Evolutionary conservation across 2,329 filamentous ascomycete species (phyloP).

Genomic region (Cordyceps pruinosa): DNA sequence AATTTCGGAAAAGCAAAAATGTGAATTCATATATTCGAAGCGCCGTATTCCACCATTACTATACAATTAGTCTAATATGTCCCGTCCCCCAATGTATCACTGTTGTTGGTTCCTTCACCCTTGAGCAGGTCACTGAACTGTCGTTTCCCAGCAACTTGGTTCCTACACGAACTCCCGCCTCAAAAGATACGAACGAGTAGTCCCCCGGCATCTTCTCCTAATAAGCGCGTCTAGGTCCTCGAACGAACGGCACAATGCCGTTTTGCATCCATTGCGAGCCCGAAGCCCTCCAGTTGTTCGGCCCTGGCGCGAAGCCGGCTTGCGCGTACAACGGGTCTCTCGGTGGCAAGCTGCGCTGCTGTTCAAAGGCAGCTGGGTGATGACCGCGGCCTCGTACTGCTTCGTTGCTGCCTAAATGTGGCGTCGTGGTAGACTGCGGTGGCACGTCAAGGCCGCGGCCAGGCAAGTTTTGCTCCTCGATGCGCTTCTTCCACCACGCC

Average conservation of each 20-base stretch:
- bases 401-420: neutral
- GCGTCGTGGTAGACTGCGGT: neutral
- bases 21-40: neutral
- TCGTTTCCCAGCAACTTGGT: neutral
- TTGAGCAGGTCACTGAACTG: neutral
- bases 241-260: conserved; percentile 12
- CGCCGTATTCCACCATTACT: neutral
- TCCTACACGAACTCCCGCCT: neutral
- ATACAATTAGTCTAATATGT: conserved; percentile 10
- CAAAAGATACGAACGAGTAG: neutral
- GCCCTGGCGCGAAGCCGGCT: neutral
- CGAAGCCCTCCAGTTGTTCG: neutral
- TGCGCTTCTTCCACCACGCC: conserved; percentile 51
- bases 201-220: neutral
- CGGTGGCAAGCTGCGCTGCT: neutral
- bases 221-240: conserved; percentile 1
- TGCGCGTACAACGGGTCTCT: neutral
- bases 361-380: neutral
- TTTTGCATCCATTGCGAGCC: conserved; percentile 14
- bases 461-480: conserved; percentile 30
- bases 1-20: neutral
- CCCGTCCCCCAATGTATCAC: neutral
- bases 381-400: neutral
- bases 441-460: neutral
- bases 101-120: neutral